Conservation (phyloP, 2,329 filamentous ascomycete species). For the Trichoderma endophyticum region DNA sequence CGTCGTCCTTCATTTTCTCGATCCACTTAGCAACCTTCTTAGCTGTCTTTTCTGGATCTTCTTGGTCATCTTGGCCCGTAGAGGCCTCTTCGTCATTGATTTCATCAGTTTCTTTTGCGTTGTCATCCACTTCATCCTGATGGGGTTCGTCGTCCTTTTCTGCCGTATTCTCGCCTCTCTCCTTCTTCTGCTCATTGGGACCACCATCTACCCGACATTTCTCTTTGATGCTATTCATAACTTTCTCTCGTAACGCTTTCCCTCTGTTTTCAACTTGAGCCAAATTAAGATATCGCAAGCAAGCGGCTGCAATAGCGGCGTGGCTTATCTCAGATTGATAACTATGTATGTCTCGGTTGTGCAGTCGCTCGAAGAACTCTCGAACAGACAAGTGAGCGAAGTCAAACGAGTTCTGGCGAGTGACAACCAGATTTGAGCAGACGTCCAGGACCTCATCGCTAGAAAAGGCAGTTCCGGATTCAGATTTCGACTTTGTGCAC, state of each 20-base stretch:
- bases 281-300: neutral
- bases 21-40: neutral
- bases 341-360: neutral
- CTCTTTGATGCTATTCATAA: neutral
- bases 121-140: neutral
- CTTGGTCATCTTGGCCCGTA: neutral
- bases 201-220: neutral
- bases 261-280: neutral
- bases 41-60: neutral
- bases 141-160: neutral
- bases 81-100: neutral
- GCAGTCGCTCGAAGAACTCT: neutral
- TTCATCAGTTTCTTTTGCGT: neutral
- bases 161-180: neutral
- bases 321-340: neutral
- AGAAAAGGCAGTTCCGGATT: neutral
- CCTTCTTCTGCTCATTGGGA: neutral
- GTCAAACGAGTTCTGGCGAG: neutral
- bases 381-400: conserved; percentile 6
- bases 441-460: neutral
- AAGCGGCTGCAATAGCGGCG: neutral
- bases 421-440: conserved; percentile 5
- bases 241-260: neutral
- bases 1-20: neutral
- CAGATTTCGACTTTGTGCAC: neutral